Percentiles rank a stretch among this genome's conserved stretches.
phyloP scores from a whole-genome alignment of 768 basidiomycete genomes.

The Bullera alba region DNA sequence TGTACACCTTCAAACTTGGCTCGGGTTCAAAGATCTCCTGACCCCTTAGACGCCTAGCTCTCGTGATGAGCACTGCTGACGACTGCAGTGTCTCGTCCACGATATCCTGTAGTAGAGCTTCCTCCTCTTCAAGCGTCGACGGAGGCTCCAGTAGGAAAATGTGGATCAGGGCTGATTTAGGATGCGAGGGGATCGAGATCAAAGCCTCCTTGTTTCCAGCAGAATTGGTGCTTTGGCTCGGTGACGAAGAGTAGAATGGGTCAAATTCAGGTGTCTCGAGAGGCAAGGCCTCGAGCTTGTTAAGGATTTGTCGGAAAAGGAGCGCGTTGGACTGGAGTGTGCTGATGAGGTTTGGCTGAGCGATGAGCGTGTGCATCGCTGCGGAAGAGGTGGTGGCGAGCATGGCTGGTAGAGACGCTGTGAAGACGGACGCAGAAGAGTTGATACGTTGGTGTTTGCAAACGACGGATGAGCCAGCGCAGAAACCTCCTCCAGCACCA shows the following conservation, averaged over 20 bases:
- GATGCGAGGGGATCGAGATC: slow-evolving; percentile 77
- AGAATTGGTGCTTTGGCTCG: not conserved
- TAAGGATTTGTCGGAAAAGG: slow-evolving; percentile 69
- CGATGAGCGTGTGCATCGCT: slow-evolving; percentile 70
- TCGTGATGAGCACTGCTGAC: slow-evolving; percentile 71
- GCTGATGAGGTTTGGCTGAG: slow-evolving; percentile 66
- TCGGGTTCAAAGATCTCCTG: slow-evolving; percentile 76
- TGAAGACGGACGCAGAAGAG: slow-evolving; percentile 89
- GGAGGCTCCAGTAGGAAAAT: slow-evolving; percentile 54
- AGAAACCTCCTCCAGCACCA: slow-evolving; percentile 84
- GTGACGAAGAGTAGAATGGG: not conserved
- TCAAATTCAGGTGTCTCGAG: not conserved
- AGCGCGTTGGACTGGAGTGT: slow-evolving; percentile 74
- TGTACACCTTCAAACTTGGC: slow-evolving; percentile 77
- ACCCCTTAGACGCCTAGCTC: slow-evolving; percentile 69
- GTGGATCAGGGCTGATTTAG: slow-evolving; percentile 81
- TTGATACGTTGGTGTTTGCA: slow-evolving; percentile 96
- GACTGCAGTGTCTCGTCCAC: slow-evolving; percentile 77
- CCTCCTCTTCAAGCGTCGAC: slow-evolving; percentile 54
- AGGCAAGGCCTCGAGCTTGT: slow-evolving; percentile 56
- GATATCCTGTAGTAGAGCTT: slow-evolving; percentile 76
- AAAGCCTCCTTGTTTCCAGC: slow-evolving; percentile 46
- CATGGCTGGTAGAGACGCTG: slow-evolving; percentile 84
- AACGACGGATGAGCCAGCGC: slow-evolving; percentile 74
- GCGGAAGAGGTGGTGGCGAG: slow-evolving; percentile 82